Evolutionary conservation across 2,329 filamentous ascomycete genomes (phyloP).

Genomic region (Aspergillus pseudoviridinutans): DNA sequence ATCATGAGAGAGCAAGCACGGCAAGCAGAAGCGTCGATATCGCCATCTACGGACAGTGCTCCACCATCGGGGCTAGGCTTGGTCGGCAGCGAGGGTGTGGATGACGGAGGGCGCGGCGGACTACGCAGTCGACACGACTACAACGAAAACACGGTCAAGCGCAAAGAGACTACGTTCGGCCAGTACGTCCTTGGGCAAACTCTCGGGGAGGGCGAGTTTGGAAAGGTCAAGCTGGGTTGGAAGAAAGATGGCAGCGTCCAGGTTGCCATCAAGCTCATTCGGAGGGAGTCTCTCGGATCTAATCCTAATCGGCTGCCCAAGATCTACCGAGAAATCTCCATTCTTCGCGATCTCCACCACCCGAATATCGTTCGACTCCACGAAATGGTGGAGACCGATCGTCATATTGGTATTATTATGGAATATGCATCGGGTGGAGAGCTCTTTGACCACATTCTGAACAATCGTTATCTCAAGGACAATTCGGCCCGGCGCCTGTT

Average conservation of each 20-base stretch:
- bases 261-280: slow-evolving; percentile 97
- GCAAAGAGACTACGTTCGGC: slow-evolving; percentile 84
- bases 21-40: slow-evolving; percentile 54
- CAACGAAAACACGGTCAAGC: slow-evolving; percentile 54
- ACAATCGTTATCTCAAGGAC: slow-evolving; percentile 94
- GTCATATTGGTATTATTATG: slow-evolving; percentile 95
- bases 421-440: slow-evolving; percentile 98
- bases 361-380: slow-evolving; percentile 96
- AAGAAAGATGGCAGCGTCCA: slow-evolving; percentile 90
- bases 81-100: slow-evolving; percentile 49
- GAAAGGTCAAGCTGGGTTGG: slow-evolving; percentile 98
- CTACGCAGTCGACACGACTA: slow-evolving; percentile 55
- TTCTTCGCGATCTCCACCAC: slow-evolving; percentile 80
- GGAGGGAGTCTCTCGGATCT: slow-evolving; percentile 80
- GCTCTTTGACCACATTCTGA: slow-evolving; percentile 96
- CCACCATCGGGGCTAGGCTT: slow-evolving; percentile 48
- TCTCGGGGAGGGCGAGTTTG: slow-evolving; percentile 95
- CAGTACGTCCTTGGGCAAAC: slow-evolving; percentile 96
- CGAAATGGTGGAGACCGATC: slow-evolving; percentile 97
- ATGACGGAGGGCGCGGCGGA: slow-evolving; percentile 36
- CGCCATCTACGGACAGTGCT: slow-evolving; percentile 43
- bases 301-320: slow-evolving; percentile 90
- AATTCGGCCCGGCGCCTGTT: slow-evolving; percentile 85
- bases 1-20: slow-evolving; percentile 68
- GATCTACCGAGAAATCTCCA: slow-evolving; percentile 95